Conservation (phyloP, 768 basidiomycete genomes). For the Lenzites betulinus region DNA sequence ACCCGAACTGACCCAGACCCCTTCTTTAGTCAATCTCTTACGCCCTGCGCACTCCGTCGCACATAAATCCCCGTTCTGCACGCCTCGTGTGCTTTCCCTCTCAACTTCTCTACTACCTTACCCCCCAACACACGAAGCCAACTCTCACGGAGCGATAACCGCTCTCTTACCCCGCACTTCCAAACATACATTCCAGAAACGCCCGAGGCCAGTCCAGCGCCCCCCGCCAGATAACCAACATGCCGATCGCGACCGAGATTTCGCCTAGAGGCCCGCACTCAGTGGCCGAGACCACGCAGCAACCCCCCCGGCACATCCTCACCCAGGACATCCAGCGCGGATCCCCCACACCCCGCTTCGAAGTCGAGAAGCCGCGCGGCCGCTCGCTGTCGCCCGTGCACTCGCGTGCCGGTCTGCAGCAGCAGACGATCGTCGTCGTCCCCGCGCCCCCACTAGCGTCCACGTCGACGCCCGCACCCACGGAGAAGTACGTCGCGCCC, state of each 20-base stretch:
- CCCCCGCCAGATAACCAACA: conserved; percentile 1
- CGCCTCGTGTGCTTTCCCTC: not conserved
- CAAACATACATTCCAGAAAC: not conserved
- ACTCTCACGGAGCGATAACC: not conserved
- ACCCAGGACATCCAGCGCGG: conserved; percentile 17
- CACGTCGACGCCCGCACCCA: not conserved
- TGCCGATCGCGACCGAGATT: conserved; percentile 21
- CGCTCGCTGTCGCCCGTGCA: conserved; percentile 10
- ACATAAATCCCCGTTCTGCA: not conserved
- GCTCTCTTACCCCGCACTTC: not conserved
- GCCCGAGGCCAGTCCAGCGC: not conserved
- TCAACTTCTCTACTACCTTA: not conserved
- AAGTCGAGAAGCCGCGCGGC: conserved; percentile 18
- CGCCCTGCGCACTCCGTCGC: not conserved
- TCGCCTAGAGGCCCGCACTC: not conserved
- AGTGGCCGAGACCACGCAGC: not conserved
- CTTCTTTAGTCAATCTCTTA: conserved; percentile 3
- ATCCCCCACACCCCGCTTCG: conserved; percentile 19
- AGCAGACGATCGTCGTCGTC: not conserved
- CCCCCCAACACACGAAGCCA: not conserved
- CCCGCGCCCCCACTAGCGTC: not conserved
- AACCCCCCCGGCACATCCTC: not conserved
- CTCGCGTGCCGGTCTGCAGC: not conserved
- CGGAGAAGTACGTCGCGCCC: conserved; percentile 12
- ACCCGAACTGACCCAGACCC: not conserved